phyloP scores from a whole-genome alignment of 2,329 filamentous ascomycete species.

The Claviceps digitariae region DNA sequence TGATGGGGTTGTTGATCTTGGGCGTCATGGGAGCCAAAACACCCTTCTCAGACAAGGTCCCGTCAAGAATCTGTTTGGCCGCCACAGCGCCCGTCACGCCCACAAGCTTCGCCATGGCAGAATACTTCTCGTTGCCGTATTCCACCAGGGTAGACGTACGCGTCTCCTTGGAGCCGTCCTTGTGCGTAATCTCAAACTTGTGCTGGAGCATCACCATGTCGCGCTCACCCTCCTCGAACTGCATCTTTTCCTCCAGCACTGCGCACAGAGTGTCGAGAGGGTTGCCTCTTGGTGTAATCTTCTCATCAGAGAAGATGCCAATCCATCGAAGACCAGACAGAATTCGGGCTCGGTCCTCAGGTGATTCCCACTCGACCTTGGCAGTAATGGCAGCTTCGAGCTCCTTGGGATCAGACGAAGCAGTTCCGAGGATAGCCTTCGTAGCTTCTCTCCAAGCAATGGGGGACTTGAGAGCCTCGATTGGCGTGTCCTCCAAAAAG shows the following conservation, averaged over 20 bases:
- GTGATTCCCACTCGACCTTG: slow-evolving; percentile 59
- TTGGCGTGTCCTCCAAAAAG: slow-evolving; percentile 63
- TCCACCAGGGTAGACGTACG: slow-evolving; percentile 70
- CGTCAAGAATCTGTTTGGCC: slow-evolving; percentile 65
- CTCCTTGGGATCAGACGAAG: slow-evolving; percentile 52
- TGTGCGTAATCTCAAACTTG: slow-evolving; percentile 66
- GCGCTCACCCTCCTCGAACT: slow-evolving; percentile 68
- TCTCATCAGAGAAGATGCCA: slow-evolving; percentile 35
- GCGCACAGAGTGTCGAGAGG: slow-evolving; percentile 86
- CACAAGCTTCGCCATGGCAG: slow-evolving; percentile 71
- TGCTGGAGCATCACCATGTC: slow-evolving; percentile 73
- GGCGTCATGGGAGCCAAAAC: slow-evolving; percentile 64
- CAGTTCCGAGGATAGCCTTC: slow-evolving; percentile 57
- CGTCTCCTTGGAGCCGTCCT: slow-evolving; percentile 64
- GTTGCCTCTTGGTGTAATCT: slow-evolving; percentile 61
- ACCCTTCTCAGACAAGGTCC: slow-evolving; percentile 58
- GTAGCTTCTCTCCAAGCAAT: slow-evolving; percentile 79
- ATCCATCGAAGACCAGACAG: slow-evolving; percentile 61
- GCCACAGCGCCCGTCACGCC: slow-evolving; percentile 54
- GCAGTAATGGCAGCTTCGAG: slow-evolving; percentile 59
- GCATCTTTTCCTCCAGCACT: slow-evolving; percentile 82
- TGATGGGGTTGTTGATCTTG: slow-evolving; percentile 58
- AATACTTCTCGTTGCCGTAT: slow-evolving; percentile 68
- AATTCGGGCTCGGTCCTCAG: slow-evolving; percentile 56
- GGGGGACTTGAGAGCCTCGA: slow-evolving; percentile 50